These are phyloP conservation scores for Chenopodium quinoa DNA, from an alignment of 148 eudicot genomes.

Conservation along the genomic window DNA sequence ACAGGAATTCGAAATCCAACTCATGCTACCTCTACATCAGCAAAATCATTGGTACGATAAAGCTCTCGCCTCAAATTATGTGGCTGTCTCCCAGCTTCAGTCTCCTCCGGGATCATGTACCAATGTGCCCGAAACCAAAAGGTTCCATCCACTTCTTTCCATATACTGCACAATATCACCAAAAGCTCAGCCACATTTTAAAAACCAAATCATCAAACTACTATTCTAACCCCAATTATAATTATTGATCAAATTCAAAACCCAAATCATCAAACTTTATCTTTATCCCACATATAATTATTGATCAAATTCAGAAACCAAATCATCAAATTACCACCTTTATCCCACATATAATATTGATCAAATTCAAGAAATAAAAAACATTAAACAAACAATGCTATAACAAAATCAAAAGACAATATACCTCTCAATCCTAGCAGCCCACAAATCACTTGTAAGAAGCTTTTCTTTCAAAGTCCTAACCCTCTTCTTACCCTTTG, in stretches of 20 bases:
- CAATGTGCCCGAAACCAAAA: conserved; percentile 87
- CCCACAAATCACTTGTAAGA: conserved; percentile 91
- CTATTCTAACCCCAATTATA: too few species aligned
- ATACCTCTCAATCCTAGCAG: conserved; percentile 81
- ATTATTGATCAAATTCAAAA: too few species aligned
- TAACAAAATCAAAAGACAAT: neutral
- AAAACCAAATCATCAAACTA: neutral
- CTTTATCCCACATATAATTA: too few species aligned
- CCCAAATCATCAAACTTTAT: too few species aligned
- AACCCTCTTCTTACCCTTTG: conserved; percentile 68
- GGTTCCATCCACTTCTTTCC: conserved; percentile 90
- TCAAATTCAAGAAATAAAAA: neutral
- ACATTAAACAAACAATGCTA: neutral
- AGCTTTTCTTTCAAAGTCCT: conserved; percentile 86
- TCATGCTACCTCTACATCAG: conserved; percentile 73
- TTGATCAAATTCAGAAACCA: neutral
- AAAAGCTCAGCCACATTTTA: conserved; percentile 7
- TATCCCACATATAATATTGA: neutral
- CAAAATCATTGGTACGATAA: conserved; percentile 80
- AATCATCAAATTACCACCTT: neutral
- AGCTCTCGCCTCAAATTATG: conserved; percentile 94
- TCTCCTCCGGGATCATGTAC: conserved; percentile 96
- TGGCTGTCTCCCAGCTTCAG: conserved; percentile 86
- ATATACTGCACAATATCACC: conserved; percentile 48
- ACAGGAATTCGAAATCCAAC: neutral